These are phyloP conservation scores for Baorangia bicolor DNA, from an alignment of 768 basidiomycete genomes.

Conservation along the genomic window DNA sequence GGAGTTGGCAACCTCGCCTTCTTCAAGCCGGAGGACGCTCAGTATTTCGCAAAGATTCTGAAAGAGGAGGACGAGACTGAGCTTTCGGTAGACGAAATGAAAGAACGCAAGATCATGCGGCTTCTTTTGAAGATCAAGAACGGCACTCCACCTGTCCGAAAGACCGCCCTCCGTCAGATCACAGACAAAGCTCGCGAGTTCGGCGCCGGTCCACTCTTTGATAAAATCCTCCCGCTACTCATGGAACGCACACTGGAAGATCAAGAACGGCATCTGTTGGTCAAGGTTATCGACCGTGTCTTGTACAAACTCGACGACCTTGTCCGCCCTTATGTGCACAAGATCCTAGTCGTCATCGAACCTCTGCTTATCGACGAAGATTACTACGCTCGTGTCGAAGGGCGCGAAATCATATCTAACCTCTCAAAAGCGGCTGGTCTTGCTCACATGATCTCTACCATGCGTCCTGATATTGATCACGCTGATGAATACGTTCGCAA, in stretches of 20 bases:
- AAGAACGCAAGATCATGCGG: conserved; percentile 99
- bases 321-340: conserved; percentile 98
- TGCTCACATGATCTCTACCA: conserved; percentile 99
- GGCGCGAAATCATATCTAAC: conserved; percentile 98
- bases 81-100: conserved; percentile 95
- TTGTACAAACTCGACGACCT: conserved; percentile 99
- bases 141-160: conserved; percentile 96
- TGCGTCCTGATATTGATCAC: conserved; percentile 99
- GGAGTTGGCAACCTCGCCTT: conserved; percentile 97
- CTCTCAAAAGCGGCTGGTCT: conserved; percentile 98
- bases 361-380: conserved; percentile 98
- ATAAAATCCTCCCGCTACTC: conserved; percentile 95
- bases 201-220: conserved; percentile 96
- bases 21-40: conserved; percentile 97
- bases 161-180: conserved; percentile 96
- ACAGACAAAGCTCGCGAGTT: conserved; percentile 99
- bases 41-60: conserved; percentile 95
- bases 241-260: conserved; percentile 99
- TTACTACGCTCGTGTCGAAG: conserved; percentile 94
- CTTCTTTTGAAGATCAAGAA: conserved; percentile 98
- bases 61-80: conserved; percentile 95
- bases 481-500: conserved; percentile 99
- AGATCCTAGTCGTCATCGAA: conserved; percentile 99
- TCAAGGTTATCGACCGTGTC: conserved; percentile 98
- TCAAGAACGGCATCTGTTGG: conserved; percentile 95